phyloP scores from a whole-genome alignment of 805 yeast genomes.

The Hagleromyces aurorensis region DNA sequence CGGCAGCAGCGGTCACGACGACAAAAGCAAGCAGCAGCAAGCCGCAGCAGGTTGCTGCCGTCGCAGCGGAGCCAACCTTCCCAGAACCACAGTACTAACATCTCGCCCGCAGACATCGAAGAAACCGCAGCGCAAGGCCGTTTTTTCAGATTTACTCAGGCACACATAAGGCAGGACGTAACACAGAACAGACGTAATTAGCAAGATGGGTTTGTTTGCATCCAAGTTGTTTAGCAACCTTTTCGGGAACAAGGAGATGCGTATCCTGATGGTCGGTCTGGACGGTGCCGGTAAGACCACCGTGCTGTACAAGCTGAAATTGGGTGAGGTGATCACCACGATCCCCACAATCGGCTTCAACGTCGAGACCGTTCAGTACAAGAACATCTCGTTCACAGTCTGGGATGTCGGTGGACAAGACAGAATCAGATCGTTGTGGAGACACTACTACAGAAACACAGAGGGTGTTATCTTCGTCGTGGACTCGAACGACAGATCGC shows the following conservation, averaged over 20 bases:
- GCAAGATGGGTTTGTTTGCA: conserved; percentile 84
- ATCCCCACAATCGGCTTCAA: conserved; percentile 97
- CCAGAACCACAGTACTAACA: no score
- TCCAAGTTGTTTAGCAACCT: conserved; percentile 92
- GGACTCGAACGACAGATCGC: conserved; percentile 96
- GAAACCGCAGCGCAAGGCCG: no score
- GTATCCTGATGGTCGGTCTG: conserved; percentile 95
- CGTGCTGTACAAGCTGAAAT: conserved; percentile 86
- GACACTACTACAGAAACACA: conserved; percentile 97
- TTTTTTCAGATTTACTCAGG: no score
- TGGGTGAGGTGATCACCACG: conserved; percentile 93
- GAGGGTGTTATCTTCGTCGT: conserved; percentile 98
- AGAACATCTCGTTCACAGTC: conserved; percentile 92
- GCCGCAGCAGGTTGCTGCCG: no score
- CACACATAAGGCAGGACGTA: not conserved
- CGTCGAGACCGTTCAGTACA: conserved; percentile 95
- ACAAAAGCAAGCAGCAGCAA: no score
- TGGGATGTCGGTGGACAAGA: conserved; percentile 99
- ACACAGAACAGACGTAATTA: conserved; percentile 1
- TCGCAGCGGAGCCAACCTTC: no score
- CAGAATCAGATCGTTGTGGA: conserved; percentile 97
- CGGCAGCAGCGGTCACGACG: no score
- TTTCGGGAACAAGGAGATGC: conserved; percentile 96
- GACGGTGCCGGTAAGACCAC: conserved; percentile 99
- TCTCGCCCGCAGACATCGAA: no score